These are phyloP conservation scores for Volvox carteri DNA, from an alignment of 163 green algal genomes.

Conservation along the genomic window DNA sequence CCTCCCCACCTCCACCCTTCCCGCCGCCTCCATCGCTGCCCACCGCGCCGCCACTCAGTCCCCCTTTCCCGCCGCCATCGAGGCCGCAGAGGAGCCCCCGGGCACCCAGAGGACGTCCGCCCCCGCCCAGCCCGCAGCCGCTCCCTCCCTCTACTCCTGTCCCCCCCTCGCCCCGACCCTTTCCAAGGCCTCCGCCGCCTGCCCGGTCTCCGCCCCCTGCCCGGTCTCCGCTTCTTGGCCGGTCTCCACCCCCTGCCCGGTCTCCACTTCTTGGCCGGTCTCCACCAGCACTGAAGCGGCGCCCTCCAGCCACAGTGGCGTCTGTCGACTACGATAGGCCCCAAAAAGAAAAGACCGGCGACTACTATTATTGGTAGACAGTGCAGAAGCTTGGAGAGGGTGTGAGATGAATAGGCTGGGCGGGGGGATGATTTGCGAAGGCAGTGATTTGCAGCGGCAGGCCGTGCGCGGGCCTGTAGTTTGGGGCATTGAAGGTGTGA, in stretches of 20 bases:
- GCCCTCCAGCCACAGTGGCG: too few species aligned
- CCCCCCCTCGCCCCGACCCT: neutral
- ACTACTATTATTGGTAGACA: neutral
- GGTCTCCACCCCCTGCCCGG: neutral
- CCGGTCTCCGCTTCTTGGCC: neutral
- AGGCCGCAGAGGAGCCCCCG: too few species aligned
- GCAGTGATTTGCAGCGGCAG: too few species aligned
- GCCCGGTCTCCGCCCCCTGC: neutral
- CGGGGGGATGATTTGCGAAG: too few species aligned
- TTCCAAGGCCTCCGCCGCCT: neutral
- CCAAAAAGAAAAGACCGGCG: too few species aligned
- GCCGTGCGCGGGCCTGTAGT: too few species aligned
- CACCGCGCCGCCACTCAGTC: neutral
- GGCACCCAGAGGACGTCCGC: too few species aligned
- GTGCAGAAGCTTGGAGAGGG: too few species aligned
- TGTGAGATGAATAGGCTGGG: too few species aligned
- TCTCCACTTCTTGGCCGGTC: neutral
- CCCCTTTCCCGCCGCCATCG: neutral
- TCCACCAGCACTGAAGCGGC: neutral
- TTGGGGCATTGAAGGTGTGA: too few species aligned
- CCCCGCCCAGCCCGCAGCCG: neutral
- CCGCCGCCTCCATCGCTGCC: neutral
- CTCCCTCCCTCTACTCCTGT: neutral
- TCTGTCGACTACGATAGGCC: too few species aligned
- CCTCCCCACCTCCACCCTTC: neutral